Evolutionary conservation across 495 filamentous ascomycete species (phyloP), one percentile per base, ranked within the genome.

Genomic region (Podospora pseudopauciseta): DNA sequence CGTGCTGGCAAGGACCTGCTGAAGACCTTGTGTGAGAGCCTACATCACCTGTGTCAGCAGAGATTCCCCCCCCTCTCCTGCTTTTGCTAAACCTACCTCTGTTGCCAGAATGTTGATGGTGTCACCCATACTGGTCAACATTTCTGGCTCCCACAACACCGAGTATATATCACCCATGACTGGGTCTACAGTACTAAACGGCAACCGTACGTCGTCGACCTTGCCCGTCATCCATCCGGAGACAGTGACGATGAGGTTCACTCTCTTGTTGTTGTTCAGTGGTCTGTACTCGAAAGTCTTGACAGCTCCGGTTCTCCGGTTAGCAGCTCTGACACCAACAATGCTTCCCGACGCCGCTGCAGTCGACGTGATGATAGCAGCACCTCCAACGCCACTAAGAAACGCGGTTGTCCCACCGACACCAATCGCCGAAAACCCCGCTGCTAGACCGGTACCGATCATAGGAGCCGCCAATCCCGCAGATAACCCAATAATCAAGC

Each of bases 141-240:
- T 96, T 71, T 99, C 95, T 4, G 95, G 96, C 78, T 99, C 95
- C 96, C 96, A 99, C 64, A 94, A 83, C 9, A 99, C 89, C 0
- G 96, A 98, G 79, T 98, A 99, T 23, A 99, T 86, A 80, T 99
- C 95, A 39, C 95, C 95, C 95, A 99, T 98, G 67, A 97, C 87
- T 0, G 95, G 93, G 77, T 98, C 94, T 3, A 99, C 89, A 2
- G 95, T 99, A 80, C 92, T 96, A 78, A 88, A 99, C 16, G 95
- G 95, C 68, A 99, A 77, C 66, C 95, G 91, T 54, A 98, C 93
- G 78, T 99, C 95, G 78, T 99, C 95, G 54, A 96, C 88, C 76
- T 96, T 97, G 66, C 95, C 94, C 56, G 91, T 97, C 93, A 99
- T 96, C 95, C 95, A 99, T 13, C 95, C 95, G 5, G 94, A 91